A percentile compares a stretch with the other conserved stretches of the same genome.
Evolutionary conservation across 2,329 filamentous ascomycete genomes (phyloP).

Genomic region (Escovopsis sp.): DNA sequence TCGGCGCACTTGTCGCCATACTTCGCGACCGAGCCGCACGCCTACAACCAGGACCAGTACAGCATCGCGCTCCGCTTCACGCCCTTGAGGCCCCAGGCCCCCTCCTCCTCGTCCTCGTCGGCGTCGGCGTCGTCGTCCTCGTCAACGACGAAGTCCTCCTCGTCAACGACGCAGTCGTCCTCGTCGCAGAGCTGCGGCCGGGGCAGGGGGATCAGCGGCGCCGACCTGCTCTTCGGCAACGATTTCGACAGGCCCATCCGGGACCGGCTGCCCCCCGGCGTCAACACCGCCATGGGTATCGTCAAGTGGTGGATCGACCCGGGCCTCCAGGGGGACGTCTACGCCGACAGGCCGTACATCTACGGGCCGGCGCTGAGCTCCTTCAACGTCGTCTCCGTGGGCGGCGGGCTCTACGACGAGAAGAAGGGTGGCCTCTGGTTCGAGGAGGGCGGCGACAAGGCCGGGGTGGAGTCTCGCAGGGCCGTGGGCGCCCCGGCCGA

Average conservation of each 20-base stretch:
- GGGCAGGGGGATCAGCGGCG: slow-evolving; percentile 43
- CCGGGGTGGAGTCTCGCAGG: slow-evolving; percentile 31
- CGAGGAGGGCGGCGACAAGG: slow-evolving; percentile 48
- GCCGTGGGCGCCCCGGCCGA: slow-evolving; percentile 35
- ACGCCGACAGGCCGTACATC: slow-evolving; percentile 72
- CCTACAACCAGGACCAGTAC: slow-evolving; percentile 60
- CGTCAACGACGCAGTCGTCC: no score
- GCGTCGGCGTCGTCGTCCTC: no score
- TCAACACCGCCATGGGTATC: slow-evolving; percentile 69
- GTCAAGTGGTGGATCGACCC: slow-evolving; percentile 89
- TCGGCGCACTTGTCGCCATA: slow-evolving; percentile 62
- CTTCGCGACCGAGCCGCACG: slow-evolving; percentile 58
- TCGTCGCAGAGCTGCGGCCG: slow-evolving; percentile 1
- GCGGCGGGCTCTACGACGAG: slow-evolving; percentile 33
- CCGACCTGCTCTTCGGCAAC: slow-evolving; percentile 81
- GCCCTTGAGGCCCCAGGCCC: slow-evolving; percentile 36
- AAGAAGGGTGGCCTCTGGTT: slow-evolving; percentile 40
- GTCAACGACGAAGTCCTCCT: no score
- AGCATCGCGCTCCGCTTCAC: slow-evolving; percentile 68
- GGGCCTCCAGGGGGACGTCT: slow-evolving; percentile 76
- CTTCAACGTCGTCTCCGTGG: slow-evolving; percentile 64
- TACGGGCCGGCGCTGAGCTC: slow-evolving; percentile 71
- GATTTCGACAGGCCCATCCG: slow-evolving; percentile 88
- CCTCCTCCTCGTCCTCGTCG: no score
- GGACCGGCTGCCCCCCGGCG: slow-evolving; percentile 72